Evolutionary conservation across 768 basidiomycete genomes (phyloP).

Genomic region (Pisolithus sp.): DNA sequence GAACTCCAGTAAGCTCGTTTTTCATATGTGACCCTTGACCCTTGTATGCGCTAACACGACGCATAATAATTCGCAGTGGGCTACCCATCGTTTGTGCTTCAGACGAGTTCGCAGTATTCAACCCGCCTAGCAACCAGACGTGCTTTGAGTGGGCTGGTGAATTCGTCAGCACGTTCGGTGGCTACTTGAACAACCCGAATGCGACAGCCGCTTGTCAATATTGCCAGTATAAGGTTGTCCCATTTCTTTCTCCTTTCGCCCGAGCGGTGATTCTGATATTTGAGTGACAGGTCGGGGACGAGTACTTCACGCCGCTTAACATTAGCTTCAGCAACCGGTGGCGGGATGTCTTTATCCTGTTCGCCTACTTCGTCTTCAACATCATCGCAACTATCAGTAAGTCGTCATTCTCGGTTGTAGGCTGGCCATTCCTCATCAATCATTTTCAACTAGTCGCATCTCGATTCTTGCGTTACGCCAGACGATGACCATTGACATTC

Average conservation of each 20-base stretch:
- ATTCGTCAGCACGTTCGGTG: constrained; percentile 57
- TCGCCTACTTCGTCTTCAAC: constrained; percentile 70
- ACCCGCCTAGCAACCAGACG: constrained; percentile 68
- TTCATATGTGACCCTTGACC: background rate
- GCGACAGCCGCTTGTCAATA: constrained; percentile 62
- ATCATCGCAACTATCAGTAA: constrained; percentile 49
- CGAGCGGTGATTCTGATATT: background rate
- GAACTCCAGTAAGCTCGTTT: constrained; percentile 55
- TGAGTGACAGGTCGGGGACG: constrained; percentile 44
- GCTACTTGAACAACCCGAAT: constrained; percentile 65
- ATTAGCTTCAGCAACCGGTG: constrained; percentile 57
- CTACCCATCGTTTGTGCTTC: constrained; percentile 55
- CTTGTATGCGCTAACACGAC: constrained; percentile 1
- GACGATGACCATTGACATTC: constrained; percentile 30
- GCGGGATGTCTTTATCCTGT: constrained; percentile 63
- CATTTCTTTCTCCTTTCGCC: background rate
- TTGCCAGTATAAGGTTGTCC: constrained; percentile 51
- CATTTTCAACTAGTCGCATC: constrained; percentile 46
- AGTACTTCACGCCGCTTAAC: constrained; percentile 65
- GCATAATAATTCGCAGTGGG: constrained; percentile 37
- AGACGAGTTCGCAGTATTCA: constrained; percentile 67
- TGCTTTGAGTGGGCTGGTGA: constrained; percentile 65
- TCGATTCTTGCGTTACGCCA: constrained; percentile 65
- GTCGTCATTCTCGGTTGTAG: constrained; percentile 7
- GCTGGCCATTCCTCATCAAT: background rate